Evolutionary conservation across 75 land plant genomes (phyloP).

Genomic region (Isoetes taiwanensis): DNA sequence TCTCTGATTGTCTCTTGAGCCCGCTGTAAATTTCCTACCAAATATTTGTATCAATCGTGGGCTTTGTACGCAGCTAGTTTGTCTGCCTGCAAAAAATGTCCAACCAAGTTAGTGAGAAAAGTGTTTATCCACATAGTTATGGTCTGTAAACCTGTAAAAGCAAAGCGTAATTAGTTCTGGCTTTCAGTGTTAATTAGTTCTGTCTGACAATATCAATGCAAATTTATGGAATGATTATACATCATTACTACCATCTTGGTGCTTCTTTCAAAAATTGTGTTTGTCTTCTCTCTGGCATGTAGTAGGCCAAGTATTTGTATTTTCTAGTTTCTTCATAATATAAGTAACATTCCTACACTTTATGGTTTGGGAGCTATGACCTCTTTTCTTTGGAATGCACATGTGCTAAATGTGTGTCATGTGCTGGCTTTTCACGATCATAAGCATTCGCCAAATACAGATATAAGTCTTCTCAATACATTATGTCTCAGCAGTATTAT

Average conservation of each 20-base stretch:
- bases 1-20: constrained; percentile 27
- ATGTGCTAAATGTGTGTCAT: constrained; percentile 85
- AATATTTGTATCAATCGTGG: constrained; percentile 23
- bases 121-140: too few species aligned
- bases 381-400: constrained; percentile 79
- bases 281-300: constrained; percentile 18
- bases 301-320: background rate
- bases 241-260: background rate
- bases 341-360: too few species aligned
- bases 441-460: constrained; percentile 66
- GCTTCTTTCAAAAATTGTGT: constrained; percentile 3
- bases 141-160: too few species aligned
- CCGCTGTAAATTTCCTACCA: constrained; percentile 34
- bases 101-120: too few species aligned
- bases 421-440: constrained; percentile 57
- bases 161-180: too few species aligned
- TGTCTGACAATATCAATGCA: too few species aligned
- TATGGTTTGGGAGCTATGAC: constrained; percentile 21
- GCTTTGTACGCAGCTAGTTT: constrained; percentile 66
- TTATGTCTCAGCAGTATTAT: constrained; percentile 65
- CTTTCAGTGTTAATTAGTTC: too few species aligned
- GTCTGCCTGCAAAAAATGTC: constrained; percentile 47
- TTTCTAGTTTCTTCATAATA: background rate
- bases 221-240: background rate
- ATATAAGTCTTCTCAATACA: constrained; percentile 49